phyloP scores from a whole-genome alignment of 148 eudicot species.

The Fagopyrum homotropicum region DNA sequence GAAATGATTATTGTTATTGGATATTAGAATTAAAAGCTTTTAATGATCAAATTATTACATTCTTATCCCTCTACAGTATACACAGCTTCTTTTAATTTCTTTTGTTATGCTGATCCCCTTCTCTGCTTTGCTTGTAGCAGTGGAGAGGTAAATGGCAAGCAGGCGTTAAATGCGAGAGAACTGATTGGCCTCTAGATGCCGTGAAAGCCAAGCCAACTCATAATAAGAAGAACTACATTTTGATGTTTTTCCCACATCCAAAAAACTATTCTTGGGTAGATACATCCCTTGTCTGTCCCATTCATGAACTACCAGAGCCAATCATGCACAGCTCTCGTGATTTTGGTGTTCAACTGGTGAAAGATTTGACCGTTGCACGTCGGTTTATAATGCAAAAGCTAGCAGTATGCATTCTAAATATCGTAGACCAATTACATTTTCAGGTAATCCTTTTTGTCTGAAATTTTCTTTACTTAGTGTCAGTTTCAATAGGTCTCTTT shows the following conservation, averaged over 20 bases:
- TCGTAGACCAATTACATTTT: slow-evolving; percentile 65
- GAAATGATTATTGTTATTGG: too few species aligned
- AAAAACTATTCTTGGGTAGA: slow-evolving; percentile 94
- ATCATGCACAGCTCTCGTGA: slow-evolving; percentile 67
- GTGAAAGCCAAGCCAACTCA: slow-evolving; percentile 89
- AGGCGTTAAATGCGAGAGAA: slow-evolving; percentile 83
- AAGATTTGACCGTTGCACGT: slow-evolving; percentile 87
- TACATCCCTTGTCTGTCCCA: slow-evolving; percentile 73
- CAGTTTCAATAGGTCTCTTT: slow-evolving; percentile 41
- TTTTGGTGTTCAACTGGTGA: slow-evolving; percentile 68
- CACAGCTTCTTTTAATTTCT: too few species aligned
- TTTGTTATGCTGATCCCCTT: background rate
- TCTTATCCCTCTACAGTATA: too few species aligned
- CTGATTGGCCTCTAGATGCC: slow-evolving; percentile 88
- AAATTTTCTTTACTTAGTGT: slow-evolving; percentile 46
- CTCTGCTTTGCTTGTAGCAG: slow-evolving; percentile 39
- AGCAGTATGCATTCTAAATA: slow-evolving; percentile 66
- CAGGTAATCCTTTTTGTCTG: slow-evolving; percentile 58
- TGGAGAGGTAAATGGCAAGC: slow-evolving; percentile 99
- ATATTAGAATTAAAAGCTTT: too few species aligned
- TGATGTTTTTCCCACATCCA: slow-evolving; percentile 74
- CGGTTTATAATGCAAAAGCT: slow-evolving; percentile 81
- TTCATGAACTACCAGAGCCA: slow-evolving; percentile 73
- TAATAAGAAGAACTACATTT: slow-evolving; percentile 77
- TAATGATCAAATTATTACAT: too few species aligned